Base-by-base conservation (phyloP, 1,284 basidiomycete genomes). In the Trichosporon faecale region DNA sequence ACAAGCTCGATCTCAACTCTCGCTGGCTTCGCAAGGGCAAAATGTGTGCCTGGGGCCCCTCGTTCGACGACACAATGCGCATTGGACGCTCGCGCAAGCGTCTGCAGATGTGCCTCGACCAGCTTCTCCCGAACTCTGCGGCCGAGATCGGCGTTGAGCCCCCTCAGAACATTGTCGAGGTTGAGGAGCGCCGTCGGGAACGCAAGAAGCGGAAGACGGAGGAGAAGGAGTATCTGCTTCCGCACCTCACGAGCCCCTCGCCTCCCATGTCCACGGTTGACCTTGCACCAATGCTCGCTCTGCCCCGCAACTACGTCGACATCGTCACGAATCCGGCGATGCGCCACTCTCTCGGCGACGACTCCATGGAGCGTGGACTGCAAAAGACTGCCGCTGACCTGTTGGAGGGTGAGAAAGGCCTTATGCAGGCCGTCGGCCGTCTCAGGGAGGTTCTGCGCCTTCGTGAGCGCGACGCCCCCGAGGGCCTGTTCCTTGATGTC, bases 321-420 rank as follows among this genome's bases (percentile, higher is more conserved):
- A 78, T 84, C 57, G 78, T 83, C 40, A 75, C 76, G 14, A 82
- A 76, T 29, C 79, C 82, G 0, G 79, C 83, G 2, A 79, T 84
- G 74, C 69, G 80, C 27, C 79, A 85, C 70, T 80, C 84, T 0
- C 75, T 85, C 21, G 83, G 81, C 7, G 76, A 81, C 52, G 83
- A 82, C 61, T 76, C 76, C 66, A 79, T 82, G 73, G 84, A 85
- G 72, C 77, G 75, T 23, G 83, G 82, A 0, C 65, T 85, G 44
- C 79, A 81, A 69, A 69, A 79, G 27, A 84, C 84, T 6, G 80
- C 82, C 0, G 79, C 78, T 35, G 83, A 85, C 65, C 69, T 85
- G 29, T 72, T 85, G 31, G 82, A 85, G 52, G 81, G 82, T 33
- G 84, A 85, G 71, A 83, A 79, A 66, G 79, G 79, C 8, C 68